These are phyloP conservation scores for Marasmius sp. DNA, from an alignment of 1,284 basidiomycete species.

Conservation along the genomic window DNA sequence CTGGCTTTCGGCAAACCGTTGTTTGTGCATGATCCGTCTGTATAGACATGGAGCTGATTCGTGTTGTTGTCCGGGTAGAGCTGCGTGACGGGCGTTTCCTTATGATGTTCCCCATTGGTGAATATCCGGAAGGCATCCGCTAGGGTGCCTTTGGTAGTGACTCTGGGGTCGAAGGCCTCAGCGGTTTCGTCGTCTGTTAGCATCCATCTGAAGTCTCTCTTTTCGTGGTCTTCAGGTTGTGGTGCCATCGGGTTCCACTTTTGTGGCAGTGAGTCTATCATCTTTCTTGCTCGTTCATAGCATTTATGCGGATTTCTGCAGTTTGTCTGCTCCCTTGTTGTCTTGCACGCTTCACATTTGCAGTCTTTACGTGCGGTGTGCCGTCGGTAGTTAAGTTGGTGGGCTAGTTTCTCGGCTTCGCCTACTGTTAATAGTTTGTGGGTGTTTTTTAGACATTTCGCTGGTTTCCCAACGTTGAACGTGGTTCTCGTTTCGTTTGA, in stretches of 20 bases:
- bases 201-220: no score
- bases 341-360: neutral
- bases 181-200: neutral
- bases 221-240: constrained; percentile 5
- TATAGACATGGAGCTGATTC: neutral
- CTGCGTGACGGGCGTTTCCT: no score
- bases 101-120: no score
- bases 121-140: constrained; percentile 18
- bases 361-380: constrained; percentile 3
- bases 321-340: neutral
- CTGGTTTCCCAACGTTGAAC: neutral
- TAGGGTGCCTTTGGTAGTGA: constrained; percentile 5
- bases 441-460: constrained; percentile 16
- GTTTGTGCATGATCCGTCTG: constrained; percentile 22
- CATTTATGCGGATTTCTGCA: constrained; percentile 11
- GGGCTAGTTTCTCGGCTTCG: constrained; percentile 9
- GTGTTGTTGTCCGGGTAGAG: constrained; percentile 1
- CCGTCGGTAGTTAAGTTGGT: neutral
- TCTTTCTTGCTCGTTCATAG: neutral
- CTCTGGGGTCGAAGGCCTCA: constrained; percentile 6
- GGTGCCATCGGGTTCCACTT: constrained; percentile 11
- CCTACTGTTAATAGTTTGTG: constrained; percentile 16
- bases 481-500: neutral
- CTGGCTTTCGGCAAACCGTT: constrained; percentile 14
- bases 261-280: constrained; percentile 8